Base-by-base conservation (phyloP, 345 rosid species). In the Camelina sativa region DNA sequence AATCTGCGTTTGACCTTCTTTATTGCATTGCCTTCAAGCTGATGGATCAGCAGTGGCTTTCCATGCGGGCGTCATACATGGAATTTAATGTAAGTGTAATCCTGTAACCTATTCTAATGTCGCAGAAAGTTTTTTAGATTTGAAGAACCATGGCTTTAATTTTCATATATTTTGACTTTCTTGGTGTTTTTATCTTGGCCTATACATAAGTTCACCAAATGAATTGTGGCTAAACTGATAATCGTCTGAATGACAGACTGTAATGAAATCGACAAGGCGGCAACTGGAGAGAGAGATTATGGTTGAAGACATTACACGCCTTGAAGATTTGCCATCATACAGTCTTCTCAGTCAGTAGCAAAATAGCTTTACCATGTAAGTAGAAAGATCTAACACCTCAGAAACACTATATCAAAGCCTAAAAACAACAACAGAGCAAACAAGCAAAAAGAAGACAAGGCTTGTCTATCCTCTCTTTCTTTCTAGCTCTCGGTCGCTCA, bases 11-110 rank as follows among this genome's bases (percentile, higher is more conserved):
- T 82, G 99, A 95, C 77, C 80, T 89, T 77, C 97, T 95, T 13
- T 95, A 95, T 69, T 92, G 99, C 85, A 90, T 91, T 77, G 88
- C 98, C 10, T 95, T 92, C 89, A 95, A 95, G 88, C 85, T 95
- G 72, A 90, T 95, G 98, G 97, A 95, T 86, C 90, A 87, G 35
- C 90, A 86, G 69, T 95, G 99, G 99, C 97, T 92, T 61, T 46
- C 86, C 46, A 92, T 95, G 92, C 99, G 79, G 9, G 98, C 99
- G 8, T 95, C 98, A 38, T 95, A 95, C 80, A 95, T 95, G 99
- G 99, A 95, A 81, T 95, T 95, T 82, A 95, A 95, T 75, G 99
- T 92, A 81, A 60, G 81, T 64, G 44, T 5, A 20, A 41, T 30
- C 70, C 47, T 5, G 30, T 62, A 8, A 23, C 28, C 46, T 48